Base-by-base conservation (phyloP, 345 rosid species). In the Camelina sativa region DNA sequence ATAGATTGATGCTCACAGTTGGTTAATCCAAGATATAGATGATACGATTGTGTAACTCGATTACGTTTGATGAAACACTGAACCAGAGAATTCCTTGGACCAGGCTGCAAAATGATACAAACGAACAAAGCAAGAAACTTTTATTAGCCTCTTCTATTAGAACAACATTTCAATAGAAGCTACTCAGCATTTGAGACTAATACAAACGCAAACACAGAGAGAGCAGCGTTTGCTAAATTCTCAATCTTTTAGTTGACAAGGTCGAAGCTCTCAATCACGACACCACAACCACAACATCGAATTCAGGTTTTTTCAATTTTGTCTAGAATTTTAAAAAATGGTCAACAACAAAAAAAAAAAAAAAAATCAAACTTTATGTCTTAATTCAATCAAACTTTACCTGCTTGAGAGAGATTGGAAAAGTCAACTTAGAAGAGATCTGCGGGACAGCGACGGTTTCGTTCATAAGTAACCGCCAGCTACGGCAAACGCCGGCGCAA, bases 321-420 rank as follows among this genome's bases (percentile, higher is more conserved):
- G 30, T 32, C 40, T 40, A 50, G 8, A 61, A 37, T 32, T 65
- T 5, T n/a, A n/a, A 28, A 73, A 64, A 56, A 23, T 40, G 12
- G 47, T 30, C 47, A 57, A 16, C 47, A 57, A 16, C 5, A 76
- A 71, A 65, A 53, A 28, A 23, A 28, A 28, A 28, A 72, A 61
- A 71, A 68, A 71, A 69, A 67, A 64, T 57, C 51, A 0, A 66
- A 71, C 76, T 69, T 74, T 41, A 58, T 55, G 57, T 51, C 40
- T 43, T 50, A 59, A 59, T 58, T 17, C 64, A 59, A 77, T 17
- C 22, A 46, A 62, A 71, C 40, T 37, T 8, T 2, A 91, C 97
- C 97, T 91, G 96, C 60, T 91, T 94, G 72, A 94, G 81, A 13
- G 96, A 90, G 84, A 94, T 82, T 22, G 97, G 97, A 58, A 94